phyloP scores from a whole-genome alignment of 2,329 filamentous ascomycete species.

The Sporothrix pseudoabietina region DNA sequence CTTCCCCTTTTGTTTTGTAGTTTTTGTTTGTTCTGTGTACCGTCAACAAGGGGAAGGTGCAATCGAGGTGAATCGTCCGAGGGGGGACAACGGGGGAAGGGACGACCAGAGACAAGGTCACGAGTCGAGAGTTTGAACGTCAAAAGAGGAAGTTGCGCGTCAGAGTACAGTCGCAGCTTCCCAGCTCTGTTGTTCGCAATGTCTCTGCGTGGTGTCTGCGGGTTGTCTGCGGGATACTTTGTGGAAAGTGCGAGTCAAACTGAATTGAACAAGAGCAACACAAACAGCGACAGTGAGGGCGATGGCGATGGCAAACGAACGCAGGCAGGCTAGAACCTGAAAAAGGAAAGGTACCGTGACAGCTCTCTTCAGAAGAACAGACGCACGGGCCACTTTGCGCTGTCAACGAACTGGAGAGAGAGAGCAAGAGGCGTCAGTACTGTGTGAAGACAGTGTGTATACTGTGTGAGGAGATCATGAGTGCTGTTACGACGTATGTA shows the following conservation, averaged over 20 bases:
- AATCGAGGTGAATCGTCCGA: background rate
- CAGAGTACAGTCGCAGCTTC: constrained; percentile 18
- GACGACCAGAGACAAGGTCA: background rate
- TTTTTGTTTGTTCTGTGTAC: constrained; percentile 7
- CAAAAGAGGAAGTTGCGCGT: background rate
- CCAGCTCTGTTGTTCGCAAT: background rate
- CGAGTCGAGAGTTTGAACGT: background rate
- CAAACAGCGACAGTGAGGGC: background rate
- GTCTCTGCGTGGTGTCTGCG: background rate
- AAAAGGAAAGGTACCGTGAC: constrained; percentile 14
- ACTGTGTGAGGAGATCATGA: background rate
- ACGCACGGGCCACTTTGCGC: constrained; percentile 26
- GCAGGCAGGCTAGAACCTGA: background rate
- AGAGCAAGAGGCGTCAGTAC: background rate
- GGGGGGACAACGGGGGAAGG: background rate
- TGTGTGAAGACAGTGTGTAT: constrained; percentile 12
- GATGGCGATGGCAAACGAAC: background rate
- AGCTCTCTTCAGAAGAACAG: background rate
- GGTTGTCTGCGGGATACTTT: background rate
- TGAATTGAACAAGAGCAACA: background rate
- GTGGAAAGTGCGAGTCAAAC: constrained; percentile 2
- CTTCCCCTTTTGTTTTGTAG: background rate
- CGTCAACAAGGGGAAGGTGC: constrained; percentile 14
- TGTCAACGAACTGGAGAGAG: constrained; percentile 6
- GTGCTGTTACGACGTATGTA: too few relatives aligned